Conservation (phyloP, 78 protist genomes). For the Dictyostelium brefeldianum region DNA sequence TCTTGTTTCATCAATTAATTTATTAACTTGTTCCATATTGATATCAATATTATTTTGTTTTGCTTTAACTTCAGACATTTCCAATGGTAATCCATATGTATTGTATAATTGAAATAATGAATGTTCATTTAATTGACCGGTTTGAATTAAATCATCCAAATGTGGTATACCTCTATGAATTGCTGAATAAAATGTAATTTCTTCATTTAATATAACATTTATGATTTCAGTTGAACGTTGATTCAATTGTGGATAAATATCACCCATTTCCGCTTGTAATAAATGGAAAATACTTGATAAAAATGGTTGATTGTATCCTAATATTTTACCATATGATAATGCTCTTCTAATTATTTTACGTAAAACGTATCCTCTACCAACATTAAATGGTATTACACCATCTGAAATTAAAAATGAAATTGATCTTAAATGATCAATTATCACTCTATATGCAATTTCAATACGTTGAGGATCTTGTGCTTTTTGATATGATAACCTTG, state of each 20-base stretch:
- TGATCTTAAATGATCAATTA: conserved; percentile 88
- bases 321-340: conserved; percentile 20
- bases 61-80: conserved; percentile 56
- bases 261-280: conserved; percentile 52
- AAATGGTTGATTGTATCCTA: conserved; percentile 75
- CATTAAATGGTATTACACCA: conserved; percentile 81
- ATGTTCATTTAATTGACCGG: neutral
- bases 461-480: conserved; percentile 76
- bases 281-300: conserved; percentile 19
- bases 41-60: conserved; percentile 37
- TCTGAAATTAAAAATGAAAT: conserved; percentile 71
- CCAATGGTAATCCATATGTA: conserved; percentile 79
- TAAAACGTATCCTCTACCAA: conserved; percentile 87
- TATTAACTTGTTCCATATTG: conserved; percentile 29
- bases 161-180: conserved; percentile 54
- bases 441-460: conserved; percentile 81
- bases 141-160: conserved; percentile 27
- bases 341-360: conserved; percentile 86
- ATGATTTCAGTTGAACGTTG: conserved; percentile 32
- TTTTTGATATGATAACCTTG: neutral
- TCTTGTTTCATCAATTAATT: conserved; percentile 43
- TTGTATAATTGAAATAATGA: conserved; percentile 31
- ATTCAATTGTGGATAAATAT: conserved; percentile 38
- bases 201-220: conserved; percentile 75
- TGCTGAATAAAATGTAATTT: conserved; percentile 42